Evolutionary conservation across 192 early-diverging fungal genomes (phyloP).

Genomic region (Coemansia furcata): DNA sequence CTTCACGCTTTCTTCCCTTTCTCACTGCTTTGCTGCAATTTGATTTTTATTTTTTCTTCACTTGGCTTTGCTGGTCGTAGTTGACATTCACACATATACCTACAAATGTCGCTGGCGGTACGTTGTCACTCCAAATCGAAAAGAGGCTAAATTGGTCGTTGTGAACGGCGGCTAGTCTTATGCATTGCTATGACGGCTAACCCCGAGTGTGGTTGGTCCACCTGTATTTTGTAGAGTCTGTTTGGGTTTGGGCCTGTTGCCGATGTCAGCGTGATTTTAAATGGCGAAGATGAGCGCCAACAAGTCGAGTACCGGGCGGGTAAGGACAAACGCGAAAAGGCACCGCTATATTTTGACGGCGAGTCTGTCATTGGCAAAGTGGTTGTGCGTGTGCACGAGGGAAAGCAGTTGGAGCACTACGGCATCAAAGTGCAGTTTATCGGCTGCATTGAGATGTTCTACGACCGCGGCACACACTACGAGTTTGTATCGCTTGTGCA

Average conservation of each 20-base stretch:
- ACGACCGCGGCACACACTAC: constrained; percentile 92
- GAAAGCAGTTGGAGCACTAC: constrained; percentile 95
- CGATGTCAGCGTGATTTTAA: constrained; percentile 83
- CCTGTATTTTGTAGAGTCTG: constrained; percentile 44
- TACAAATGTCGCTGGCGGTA: constrained; percentile 47
- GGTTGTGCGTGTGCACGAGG: constrained; percentile 62
- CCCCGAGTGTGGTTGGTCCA: background rate
- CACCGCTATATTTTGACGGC: constrained; percentile 95
- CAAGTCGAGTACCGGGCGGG: constrained; percentile 91
- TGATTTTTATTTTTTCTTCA: background rate
- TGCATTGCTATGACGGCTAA: background rate
- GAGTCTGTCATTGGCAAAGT: constrained; percentile 92
- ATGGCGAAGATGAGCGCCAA: constrained; percentile 86
- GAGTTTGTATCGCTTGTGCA: constrained; percentile 93
- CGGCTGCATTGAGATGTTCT: constrained; percentile 96
- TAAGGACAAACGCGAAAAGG: constrained; percentile 88
- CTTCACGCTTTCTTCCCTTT: background rate
- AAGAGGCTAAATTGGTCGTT: background rate
- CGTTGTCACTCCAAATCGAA: constrained; percentile 8
- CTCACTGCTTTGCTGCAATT: background rate
- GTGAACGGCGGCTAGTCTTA: background rate
- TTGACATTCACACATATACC: background rate
- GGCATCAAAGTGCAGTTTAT: constrained; percentile 99
- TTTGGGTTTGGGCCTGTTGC: constrained; percentile 82
- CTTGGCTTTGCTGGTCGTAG: background rate